These are phyloP conservation scores for Aquilaria agallochum DNA, from an alignment of 441 rosid species.

Conservation along the genomic window DNA sequence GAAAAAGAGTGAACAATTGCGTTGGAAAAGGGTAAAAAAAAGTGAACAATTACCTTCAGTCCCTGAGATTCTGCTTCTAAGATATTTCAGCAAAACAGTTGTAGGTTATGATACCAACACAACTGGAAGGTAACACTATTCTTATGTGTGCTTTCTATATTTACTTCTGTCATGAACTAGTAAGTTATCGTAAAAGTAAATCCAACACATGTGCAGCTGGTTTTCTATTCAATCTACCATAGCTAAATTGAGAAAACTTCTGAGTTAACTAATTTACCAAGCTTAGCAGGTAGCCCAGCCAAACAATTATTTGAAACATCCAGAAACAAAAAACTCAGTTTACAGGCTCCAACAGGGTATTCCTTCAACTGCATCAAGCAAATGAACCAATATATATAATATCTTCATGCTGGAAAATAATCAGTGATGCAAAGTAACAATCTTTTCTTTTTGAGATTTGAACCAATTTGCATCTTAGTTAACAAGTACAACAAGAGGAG, in stretches of 20 bases:
- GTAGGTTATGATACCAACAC: conserved; percentile 90
- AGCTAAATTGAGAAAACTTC: conserved; percentile 11
- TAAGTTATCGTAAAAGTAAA: too few species aligned
- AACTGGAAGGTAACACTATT: conserved; percentile 31
- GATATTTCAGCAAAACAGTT: conserved; percentile 72
- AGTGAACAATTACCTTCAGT: conserved; percentile 44
- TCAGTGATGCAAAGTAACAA: too few species aligned
- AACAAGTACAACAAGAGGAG: too few species aligned
- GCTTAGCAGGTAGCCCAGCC: conserved; percentile 81
- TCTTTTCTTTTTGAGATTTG: too few species aligned
- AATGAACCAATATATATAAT: too few species aligned
- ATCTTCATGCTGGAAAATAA: too few species aligned
- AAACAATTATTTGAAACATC: conserved; percentile 94
- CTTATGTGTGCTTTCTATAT: too few species aligned
- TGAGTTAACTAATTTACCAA: conserved; percentile 54
- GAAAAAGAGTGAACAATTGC: background rate
- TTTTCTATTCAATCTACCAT: conserved; percentile 1
- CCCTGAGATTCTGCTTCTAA: conserved; percentile 78
- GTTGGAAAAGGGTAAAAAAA: conserved; percentile 6
- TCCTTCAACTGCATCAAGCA: conserved; percentile 64
- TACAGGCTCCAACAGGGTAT: conserved; percentile 79
- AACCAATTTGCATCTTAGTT: too few species aligned
- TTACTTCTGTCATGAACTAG: too few species aligned
- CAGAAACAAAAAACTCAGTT: conserved; percentile 62
- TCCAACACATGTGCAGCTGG: too few species aligned